phyloP scores from a whole-genome alignment of 805 yeast genomes.

The Saccharomycopsis fibuligera region DNA sequence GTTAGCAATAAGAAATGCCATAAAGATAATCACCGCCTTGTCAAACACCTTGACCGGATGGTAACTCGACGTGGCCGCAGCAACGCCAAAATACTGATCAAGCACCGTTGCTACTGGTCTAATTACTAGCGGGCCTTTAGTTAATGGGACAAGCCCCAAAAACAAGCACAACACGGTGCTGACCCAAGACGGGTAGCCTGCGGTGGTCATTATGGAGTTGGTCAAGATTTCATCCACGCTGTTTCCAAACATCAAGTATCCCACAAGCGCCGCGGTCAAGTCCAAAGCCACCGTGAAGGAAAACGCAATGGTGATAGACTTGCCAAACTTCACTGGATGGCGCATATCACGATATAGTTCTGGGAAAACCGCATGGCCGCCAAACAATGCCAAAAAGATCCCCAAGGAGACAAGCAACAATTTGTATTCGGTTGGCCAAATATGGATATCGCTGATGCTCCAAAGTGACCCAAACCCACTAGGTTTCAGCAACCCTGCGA shows the following conservation, averaged over 20 bases:
- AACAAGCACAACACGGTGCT: constrained; percentile 26
- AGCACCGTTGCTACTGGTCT: constrained; percentile 65
- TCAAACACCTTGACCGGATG: constrained; percentile 17
- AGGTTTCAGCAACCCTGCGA: constrained; percentile 40
- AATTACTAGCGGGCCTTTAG: constrained; percentile 68
- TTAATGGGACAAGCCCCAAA: constrained; percentile 69
- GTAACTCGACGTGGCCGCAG: constrained; percentile 1
- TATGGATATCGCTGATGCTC: constrained; percentile 33
- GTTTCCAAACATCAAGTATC: constrained; percentile 77
- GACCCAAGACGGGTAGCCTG: constrained; percentile 62
- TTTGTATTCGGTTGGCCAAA: constrained; percentile 33
- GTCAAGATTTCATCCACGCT: constrained; percentile 67
- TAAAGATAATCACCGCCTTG: constrained; percentile 13
- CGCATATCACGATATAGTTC: constrained; percentile 71
- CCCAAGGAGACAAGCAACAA: constrained; percentile 49
- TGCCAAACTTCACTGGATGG: constrained; percentile 54
- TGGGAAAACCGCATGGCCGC: constrained; percentile 82
- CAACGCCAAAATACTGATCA: constrained; percentile 32
- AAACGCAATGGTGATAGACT: constrained; percentile 50
- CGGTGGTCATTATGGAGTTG: constrained; percentile 59
- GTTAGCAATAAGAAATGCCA: constrained; percentile 19
- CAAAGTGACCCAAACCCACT: constrained; percentile 49
- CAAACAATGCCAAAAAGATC: constrained; percentile 71
- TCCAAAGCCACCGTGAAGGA: constrained; percentile 53
- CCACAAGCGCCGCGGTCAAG: constrained; percentile 53